phyloP scores from a whole-genome alignment of 345 rosid species.

The Boechera retrofracta region DNA sequence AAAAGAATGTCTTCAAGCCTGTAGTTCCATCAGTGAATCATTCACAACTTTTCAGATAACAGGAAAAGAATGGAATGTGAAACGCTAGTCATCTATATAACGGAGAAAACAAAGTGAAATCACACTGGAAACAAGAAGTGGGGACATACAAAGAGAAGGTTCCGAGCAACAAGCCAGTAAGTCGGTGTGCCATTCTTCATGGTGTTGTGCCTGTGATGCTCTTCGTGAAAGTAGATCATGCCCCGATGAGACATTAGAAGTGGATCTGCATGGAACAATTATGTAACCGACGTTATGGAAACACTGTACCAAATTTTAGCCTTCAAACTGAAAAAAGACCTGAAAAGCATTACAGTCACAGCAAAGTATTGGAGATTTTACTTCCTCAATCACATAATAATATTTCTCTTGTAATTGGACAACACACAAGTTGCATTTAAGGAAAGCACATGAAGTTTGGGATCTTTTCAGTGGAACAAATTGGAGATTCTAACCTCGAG shows the following conservation, averaged over 20 bases:
- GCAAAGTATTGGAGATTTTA: neutral
- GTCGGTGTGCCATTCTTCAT: conserved; percentile 92
- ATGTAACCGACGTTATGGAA: conserved; percentile 5
- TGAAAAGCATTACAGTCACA: conserved; percentile 2
- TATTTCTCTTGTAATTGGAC: neutral
- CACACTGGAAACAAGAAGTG: conserved; percentile 26
- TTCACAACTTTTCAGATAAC: conserved; percentile 13
- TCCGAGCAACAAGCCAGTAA: conserved; percentile 95
- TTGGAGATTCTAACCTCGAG: conserved; percentile 62
- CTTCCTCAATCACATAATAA: neutral
- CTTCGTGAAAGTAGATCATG: conserved; percentile 69
- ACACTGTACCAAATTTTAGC: conserved; percentile 23
- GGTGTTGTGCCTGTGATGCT: conserved; percentile 52
- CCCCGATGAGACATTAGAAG: conserved; percentile 74
- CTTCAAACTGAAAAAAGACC: conserved; percentile 3
- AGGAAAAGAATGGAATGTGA: conserved; percentile 7
- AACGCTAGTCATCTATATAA: conserved; percentile 2
- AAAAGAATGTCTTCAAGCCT: conserved; percentile 88
- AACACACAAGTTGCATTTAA: conserved; percentile 12
- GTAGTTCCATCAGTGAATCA: conserved; percentile 37
- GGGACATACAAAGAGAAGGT: conserved; percentile 81
- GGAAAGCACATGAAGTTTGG: neutral
- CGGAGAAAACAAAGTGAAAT: neutral
- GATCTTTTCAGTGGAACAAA: conserved; percentile 3
- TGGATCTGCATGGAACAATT: conserved; percentile 59